A percentile compares a stretch with the other conserved stretches of the same genome.
phyloP scores from a whole-genome alignment of 768 basidiomycete species.

The Amanita subjunquillea region DNA sequence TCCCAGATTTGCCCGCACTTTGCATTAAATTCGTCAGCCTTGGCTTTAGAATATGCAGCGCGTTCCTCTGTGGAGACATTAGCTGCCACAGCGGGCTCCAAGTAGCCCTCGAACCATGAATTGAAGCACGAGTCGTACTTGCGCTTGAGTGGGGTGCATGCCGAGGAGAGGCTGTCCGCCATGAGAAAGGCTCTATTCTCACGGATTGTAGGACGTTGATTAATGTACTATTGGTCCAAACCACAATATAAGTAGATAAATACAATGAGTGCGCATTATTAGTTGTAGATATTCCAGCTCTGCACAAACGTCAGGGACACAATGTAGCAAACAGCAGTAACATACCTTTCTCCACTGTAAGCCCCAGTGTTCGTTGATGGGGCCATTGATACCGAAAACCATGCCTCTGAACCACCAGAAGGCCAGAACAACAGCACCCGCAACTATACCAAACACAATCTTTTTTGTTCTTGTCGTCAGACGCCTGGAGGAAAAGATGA shows the following conservation, averaged over 20 bases:
- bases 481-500: slow-evolving; percentile 71
- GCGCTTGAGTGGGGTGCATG: slow-evolving; percentile 86
- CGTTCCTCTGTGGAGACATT: slow-evolving; percentile 32
- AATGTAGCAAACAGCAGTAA: not conserved
- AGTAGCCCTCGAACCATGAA: slow-evolving; percentile 94
- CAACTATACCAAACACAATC: slow-evolving; percentile 58
- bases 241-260: no score
- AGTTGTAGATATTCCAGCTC: slow-evolving; percentile 23
- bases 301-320: slow-evolving; percentile 3
- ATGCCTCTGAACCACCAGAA: slow-evolving; percentile 96
- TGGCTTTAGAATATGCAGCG: slow-evolving; percentile 55
- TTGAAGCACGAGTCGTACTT: slow-evolving; percentile 95
- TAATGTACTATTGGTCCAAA: no score
- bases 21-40: slow-evolving; percentile 80
- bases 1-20: slow-evolving; percentile 82
- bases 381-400: slow-evolving; percentile 89
- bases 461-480: slow-evolving; percentile 55
- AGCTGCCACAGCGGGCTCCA: slow-evolving; percentile 62
- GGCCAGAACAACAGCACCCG: slow-evolving; percentile 49
- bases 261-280: not conserved
- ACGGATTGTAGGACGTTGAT: no score
- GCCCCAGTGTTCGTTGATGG: slow-evolving; percentile 71
- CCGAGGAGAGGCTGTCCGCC: slow-evolving; percentile 71
- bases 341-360: slow-evolving; percentile 65
- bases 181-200: slow-evolving; percentile 22